Percentiles rank a stretch among this genome's conserved stretches.
These are phyloP conservation scores for Sporisorium exsertum DNA, from an alignment of 1,284 basidiomycete genomes.

Conservation along the genomic window DNA sequence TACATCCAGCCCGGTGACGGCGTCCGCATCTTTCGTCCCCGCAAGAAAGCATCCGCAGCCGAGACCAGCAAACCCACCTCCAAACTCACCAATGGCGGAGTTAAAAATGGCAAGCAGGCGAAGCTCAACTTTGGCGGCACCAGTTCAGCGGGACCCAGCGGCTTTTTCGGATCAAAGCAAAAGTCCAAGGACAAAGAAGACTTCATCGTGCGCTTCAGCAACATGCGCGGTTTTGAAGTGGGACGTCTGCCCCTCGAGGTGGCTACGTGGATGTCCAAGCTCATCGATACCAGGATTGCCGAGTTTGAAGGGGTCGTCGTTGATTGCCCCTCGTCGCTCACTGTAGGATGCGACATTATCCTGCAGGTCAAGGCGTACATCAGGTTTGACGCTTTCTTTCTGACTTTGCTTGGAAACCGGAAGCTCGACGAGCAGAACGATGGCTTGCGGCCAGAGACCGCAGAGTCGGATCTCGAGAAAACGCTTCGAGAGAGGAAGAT, in stretches of 20 bases:
- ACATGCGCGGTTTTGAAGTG: constrained; percentile 64
- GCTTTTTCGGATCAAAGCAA: constrained; percentile 25
- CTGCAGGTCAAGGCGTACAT: constrained; percentile 63
- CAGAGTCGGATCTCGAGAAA: constrained; percentile 81
- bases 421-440: constrained; percentile 26
- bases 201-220: constrained; percentile 66
- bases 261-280: constrained; percentile 64
- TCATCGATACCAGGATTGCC: constrained; percentile 61
- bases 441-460: constrained; percentile 72
- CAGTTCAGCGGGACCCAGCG: not conserved
- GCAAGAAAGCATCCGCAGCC: constrained; percentile 34
- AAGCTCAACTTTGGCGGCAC: constrained; percentile 55
- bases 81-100: constrained; percentile 27
- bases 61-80: constrained; percentile 12
- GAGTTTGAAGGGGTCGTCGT: constrained; percentile 64
- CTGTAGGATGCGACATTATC: constrained; percentile 64
- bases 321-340: constrained; percentile 57
- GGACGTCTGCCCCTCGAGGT: constrained; percentile 62
- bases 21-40: constrained; percentile 58
- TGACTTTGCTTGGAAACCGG: constrained; percentile 5
- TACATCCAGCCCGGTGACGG: constrained; percentile 61
- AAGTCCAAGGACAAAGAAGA: constrained; percentile 58
- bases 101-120: constrained; percentile 49
- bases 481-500: constrained; percentile 80
- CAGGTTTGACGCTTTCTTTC: constrained; percentile 47